A percentile compares a stretch with the other conserved stretches of the same genome.
These are phyloP conservation scores for Pilobolus umbonatus DNA, from an alignment of 192 early-diverging fungal species.

Conservation along the genomic window DNA sequence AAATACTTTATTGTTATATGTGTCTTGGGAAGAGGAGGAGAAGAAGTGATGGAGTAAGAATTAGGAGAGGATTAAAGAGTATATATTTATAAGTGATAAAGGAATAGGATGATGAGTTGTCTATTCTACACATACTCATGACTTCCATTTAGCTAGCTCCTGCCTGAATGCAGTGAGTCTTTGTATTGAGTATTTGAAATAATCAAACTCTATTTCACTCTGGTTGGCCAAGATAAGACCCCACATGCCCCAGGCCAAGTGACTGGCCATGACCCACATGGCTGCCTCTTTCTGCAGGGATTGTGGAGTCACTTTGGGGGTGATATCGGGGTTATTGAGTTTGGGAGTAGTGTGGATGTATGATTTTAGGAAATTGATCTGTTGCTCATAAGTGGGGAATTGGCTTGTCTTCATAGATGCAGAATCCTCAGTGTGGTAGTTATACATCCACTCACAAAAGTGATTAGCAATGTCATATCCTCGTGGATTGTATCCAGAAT, in stretches of 20 bases:
- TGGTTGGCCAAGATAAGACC: slow-evolving; percentile 67
- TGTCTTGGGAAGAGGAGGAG: too few species aligned
- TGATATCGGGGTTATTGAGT: background rate
- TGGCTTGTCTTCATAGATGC: slow-evolving; percentile 36
- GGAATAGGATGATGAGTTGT: too few species aligned
- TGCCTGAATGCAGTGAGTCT: slow-evolving; percentile 42
- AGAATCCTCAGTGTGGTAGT: slow-evolving; percentile 59
- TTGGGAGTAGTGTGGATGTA: slow-evolving; percentile 43
- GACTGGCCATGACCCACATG: slow-evolving; percentile 42
- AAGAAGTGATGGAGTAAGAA: too few species aligned
- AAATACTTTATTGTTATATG: too few species aligned
- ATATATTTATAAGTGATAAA: too few species aligned
- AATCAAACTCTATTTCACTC: slow-evolving; percentile 77
- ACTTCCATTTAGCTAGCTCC: slow-evolving; percentile 16
- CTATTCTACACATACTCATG: too few species aligned
- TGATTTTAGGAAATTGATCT: slow-evolving; percentile 54
- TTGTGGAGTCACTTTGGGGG: slow-evolving; percentile 12
- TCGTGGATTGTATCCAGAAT: slow-evolving; percentile 72
- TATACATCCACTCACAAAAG: slow-evolving; percentile 80
- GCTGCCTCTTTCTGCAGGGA: slow-evolving; percentile 37
- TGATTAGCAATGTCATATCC: slow-evolving; percentile 79
- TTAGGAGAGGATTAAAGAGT: too few species aligned
- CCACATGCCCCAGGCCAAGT: slow-evolving; percentile 77
- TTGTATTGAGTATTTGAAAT: slow-evolving; percentile 58
- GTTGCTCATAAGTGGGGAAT: slow-evolving; percentile 56